These are phyloP conservation scores for Rhizopogon vesiculosus DNA, from an alignment of 768 basidiomycete genomes.

Conservation along the genomic window DNA sequence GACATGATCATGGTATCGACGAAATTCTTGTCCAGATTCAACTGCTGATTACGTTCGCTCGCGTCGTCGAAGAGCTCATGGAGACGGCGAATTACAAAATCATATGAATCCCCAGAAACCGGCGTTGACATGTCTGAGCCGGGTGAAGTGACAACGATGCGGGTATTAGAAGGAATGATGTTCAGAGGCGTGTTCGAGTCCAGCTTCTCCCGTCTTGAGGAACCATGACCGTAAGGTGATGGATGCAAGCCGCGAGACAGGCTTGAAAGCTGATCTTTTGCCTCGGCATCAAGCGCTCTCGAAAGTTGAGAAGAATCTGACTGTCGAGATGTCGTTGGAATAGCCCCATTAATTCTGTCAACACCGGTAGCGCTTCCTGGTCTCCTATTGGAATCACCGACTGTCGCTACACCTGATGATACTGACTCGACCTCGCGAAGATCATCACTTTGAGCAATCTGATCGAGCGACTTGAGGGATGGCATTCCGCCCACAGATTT, in stretches of 20 bases:
- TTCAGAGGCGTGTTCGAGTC: conserved; percentile 22
- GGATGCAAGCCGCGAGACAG: conserved; percentile 11
- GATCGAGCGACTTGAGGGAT: conserved; percentile 42
- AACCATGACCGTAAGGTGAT: conserved; percentile 4
- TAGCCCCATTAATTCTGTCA: not conserved
- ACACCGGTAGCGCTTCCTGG: conserved; percentile 9
- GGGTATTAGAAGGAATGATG: conserved; percentile 20
- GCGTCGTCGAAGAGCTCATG: conserved; percentile 61
- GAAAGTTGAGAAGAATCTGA: not conserved
- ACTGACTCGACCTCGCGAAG: not conserved
- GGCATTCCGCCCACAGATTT: conserved; percentile 50
- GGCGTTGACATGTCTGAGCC: conserved; percentile 24
- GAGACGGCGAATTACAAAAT: conserved; percentile 45
- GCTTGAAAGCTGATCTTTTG: conserved; percentile 10
- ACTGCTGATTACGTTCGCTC: conserved; percentile 53
- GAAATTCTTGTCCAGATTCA: conserved; percentile 70
- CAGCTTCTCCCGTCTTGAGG: conserved; percentile 16
- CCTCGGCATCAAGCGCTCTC: conserved; percentile 4
- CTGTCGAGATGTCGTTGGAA: not conserved
- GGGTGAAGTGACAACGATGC: conserved; percentile 44
- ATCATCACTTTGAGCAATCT: conserved; percentile 41
- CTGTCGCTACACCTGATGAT: not conserved
- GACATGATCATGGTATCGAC: conserved; percentile 65
- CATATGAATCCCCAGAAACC: conserved; percentile 31
- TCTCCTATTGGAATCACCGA: not conserved